phyloP scores from a whole-genome alignment of 1,284 basidiomycete species.

The Peniophora sp. region DNA sequence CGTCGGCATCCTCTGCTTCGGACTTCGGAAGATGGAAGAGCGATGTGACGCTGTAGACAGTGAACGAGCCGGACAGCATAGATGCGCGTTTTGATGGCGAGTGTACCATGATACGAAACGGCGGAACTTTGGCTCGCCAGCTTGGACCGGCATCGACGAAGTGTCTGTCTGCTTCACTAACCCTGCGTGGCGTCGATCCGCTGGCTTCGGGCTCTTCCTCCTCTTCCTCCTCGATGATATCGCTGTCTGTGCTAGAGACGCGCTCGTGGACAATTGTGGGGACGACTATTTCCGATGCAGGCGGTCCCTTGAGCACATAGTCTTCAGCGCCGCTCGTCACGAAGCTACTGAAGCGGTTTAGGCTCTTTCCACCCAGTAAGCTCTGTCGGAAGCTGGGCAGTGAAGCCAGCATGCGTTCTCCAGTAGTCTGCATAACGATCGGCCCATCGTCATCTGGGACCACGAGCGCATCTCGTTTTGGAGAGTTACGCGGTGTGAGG shows the following conservation, averaged over 20 bases:
- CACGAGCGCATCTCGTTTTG: conserved; percentile 11
- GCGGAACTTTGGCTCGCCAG: conserved; percentile 67
- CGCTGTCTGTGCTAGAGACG: conserved; percentile 22
- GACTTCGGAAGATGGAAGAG: conserved; percentile 39
- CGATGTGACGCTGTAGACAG: conserved; percentile 71
- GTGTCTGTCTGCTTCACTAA: conserved; percentile 53
- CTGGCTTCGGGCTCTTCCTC: conserved; percentile 5
- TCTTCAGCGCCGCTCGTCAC: conserved; percentile 81
- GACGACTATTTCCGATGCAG: conserved; percentile 5
- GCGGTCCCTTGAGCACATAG: conserved; percentile 58
- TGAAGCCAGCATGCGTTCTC: conserved; percentile 42
- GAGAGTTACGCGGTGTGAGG: conserved; percentile 46
- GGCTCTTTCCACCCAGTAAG: conserved; percentile 64
- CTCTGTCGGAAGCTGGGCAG: conserved; percentile 66
- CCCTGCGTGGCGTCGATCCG: not conserved
- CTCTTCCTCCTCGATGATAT: conserved; percentile 28
- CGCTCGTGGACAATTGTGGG: conserved; percentile 1
- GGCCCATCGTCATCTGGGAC: conserved; percentile 25
- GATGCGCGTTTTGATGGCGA: conserved; percentile 68
- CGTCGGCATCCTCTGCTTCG: conserved; percentile 13
- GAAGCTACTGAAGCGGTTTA: conserved; percentile 79
- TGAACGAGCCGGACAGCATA: conserved; percentile 63
- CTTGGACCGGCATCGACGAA: conserved; percentile 66
- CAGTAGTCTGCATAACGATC: conserved; percentile 64
- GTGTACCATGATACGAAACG: conserved; percentile 71